These are phyloP conservation scores for Diaporthe batatas DNA, from an alignment of 2,329 filamentous ascomycete genomes.

Conservation along the genomic window DNA sequence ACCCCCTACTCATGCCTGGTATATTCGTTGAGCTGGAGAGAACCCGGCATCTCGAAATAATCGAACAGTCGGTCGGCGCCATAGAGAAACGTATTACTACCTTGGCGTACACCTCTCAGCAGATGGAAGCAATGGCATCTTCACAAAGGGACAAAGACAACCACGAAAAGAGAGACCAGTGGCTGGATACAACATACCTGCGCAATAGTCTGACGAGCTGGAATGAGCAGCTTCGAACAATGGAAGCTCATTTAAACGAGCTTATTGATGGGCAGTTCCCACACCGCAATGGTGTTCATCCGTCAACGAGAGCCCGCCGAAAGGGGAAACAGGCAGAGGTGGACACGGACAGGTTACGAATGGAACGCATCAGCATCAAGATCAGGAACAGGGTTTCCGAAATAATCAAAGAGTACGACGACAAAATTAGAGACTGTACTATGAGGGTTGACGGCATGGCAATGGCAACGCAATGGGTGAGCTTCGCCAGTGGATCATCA, in stretches of 20 bases:
- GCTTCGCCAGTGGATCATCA: not conserved
- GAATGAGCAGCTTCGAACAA: not conserved
- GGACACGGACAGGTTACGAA: not conserved
- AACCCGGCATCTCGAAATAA: not conserved
- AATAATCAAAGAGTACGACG: constrained; percentile 50
- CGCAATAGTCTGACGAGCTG: not conserved
- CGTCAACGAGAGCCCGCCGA: not conserved
- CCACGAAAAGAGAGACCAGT: not conserved
- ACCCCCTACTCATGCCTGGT: not conserved
- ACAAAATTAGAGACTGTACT: constrained; percentile 50
- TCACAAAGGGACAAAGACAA: not conserved
- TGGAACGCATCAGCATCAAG: not conserved
- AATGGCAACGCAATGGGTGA: constrained; percentile 53
- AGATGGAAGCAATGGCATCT: not conserved
- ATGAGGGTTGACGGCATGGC: constrained; percentile 53
- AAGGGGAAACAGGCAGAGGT: no score
- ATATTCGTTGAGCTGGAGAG: not conserved
- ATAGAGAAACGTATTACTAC: not conserved
- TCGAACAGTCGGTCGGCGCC: not conserved
- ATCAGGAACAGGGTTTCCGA: constrained; percentile 44
- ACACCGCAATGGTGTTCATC: not conserved
- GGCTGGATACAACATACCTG: not conserved
- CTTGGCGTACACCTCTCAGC: not conserved
- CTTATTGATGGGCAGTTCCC: not conserved
- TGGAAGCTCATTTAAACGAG: not conserved